phyloP scores from a whole-genome alignment of 192 early-diverging fungal genomes.

The Coemansia sp. region DNA sequence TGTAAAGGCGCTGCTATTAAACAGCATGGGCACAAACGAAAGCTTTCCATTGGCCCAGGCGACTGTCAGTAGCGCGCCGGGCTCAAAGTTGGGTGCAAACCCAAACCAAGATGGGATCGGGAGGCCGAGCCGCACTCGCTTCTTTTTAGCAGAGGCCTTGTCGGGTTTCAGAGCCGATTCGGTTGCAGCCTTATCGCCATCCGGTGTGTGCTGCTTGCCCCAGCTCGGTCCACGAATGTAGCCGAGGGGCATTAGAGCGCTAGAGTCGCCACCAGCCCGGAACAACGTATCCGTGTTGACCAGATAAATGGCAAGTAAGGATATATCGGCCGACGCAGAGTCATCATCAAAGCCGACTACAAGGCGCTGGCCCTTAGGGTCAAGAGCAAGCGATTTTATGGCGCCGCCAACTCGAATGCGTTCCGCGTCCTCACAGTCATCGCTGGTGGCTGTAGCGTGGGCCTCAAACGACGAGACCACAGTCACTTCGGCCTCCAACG shows the following conservation, averaged over 20 bases:
- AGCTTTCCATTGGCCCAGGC: slow-evolving; percentile 54
- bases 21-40: slow-evolving; percentile 45
- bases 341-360: slow-evolving; percentile 39
- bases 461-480: slow-evolving; percentile 25
- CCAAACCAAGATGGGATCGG: slow-evolving; percentile 43
- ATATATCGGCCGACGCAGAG: slow-evolving; percentile 37
- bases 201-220: slow-evolving; percentile 24
- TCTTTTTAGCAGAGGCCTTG: slow-evolving; percentile 16
- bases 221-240: slow-evolving; percentile 49
- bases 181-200: not conserved
- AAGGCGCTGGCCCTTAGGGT: slow-evolving; percentile 46
- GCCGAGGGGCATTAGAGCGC: slow-evolving; percentile 42
- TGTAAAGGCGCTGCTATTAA: slow-evolving; percentile 5
- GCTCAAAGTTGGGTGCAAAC: slow-evolving; percentile 43
- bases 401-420: slow-evolving; percentile 40
- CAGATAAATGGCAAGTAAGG: slow-evolving; percentile 43
- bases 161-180: not conserved
- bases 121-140: slow-evolving; percentile 35
- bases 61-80: slow-evolving; percentile 44
- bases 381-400: slow-evolving; percentile 39
- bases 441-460: slow-evolving; percentile 18
- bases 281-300: slow-evolving; percentile 40
- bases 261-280: slow-evolving; percentile 36
- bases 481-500: slow-evolving; percentile 40
- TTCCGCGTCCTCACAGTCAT: slow-evolving; percentile 5